Base-by-base conservation (phyloP, 768 basidiomycete species). In the Calocera viscosa region DNA sequence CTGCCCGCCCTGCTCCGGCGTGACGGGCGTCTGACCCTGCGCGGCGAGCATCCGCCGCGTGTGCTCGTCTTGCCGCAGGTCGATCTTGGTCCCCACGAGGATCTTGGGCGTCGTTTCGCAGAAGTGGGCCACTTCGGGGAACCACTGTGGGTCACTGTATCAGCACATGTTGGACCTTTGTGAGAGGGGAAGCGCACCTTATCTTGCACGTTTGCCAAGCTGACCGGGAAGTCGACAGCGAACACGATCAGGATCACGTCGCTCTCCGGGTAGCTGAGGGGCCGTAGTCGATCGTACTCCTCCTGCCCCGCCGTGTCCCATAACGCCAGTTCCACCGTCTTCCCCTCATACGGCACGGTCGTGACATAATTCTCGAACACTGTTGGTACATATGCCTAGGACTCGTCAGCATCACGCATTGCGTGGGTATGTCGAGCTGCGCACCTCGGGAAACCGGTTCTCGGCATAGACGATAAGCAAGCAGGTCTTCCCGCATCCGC, bases 291-390 rank as follows among this genome's bases (percentile, higher is more conserved):
- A 76, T 94, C 92, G 77, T 96, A 97, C 78, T 97, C 94, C 77
- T 97, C 94, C 76, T 96, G 94, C 30, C 94, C 94, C 0, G 94
- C 94, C 0, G 94, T 97, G 77, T 97, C 94, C 93, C 95, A 99
- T 19, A 99, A 81, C n/a, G 96, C 95, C 47, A 99, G 83, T 73
- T 96, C 92, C 69, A 99, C 86, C 22, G 90, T 80, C 77, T 93
- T 94, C 66, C 88, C 87, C 28, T 94, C 92, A 72, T 88, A 91
- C 63, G 85, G 80, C 39, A 94, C 88, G 70, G 89, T 86, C 14
- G 90, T 91, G 66, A 92, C 90, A 73, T 93, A 94, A 82, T 92
- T 94, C 77, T 94, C 92, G 75, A 94, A 94, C 11, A 94, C 92
- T 24, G 92, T 94, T 33, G 92, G 93, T 72, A 93, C 87, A 76